Evolutionary conservation across 1,139 yeast species (phyloP), one percentile per base, ranked within the genome.

Genomic region (Yamadazyma diospyri): DNA sequence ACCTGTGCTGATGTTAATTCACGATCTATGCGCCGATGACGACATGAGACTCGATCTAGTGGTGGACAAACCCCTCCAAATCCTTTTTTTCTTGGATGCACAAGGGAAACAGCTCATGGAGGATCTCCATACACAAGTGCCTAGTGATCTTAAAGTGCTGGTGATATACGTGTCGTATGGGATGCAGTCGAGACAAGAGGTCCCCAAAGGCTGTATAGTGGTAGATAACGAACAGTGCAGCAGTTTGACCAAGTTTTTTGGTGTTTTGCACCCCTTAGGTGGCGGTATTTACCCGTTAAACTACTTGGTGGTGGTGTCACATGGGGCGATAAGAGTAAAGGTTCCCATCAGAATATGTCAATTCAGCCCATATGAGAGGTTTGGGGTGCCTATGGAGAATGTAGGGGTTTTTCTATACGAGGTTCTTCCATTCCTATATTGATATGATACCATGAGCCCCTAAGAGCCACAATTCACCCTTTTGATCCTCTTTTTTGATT

Each of bases 241-340:
- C 9, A 16, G 30, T 12, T 43, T 67, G 8, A 47, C 69, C 2
- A 47, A 51, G 15, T 48, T 51, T 11, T 53, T 64, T 29, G 41
- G 51, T 13, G 40, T 69, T 6, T 39, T 60, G 22, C 73, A 72
- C 43, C 79, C 79, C 0, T 41, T 72, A 15, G 78, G 78, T 7
- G 78, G 78, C 8, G 78, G 75, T 0, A 31, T 51, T n/a, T 72
- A 66, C 43, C 77, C 78, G 0, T 44, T 70, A 23, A 66, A 69
- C 28, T 57, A 62, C 33, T 47, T 72, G 26, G 35, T 69, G 6
- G 42, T 71, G 1, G 50, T 66, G 17, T 63, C 62, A 35, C 27
- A 46, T 4, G 54, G 59, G 26, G 30, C 37, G 6, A 41, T 59
- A 2, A 38, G 60, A 28, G 50, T 56, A 24, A 43, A 48, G 31